Evolutionary conservation across 2,329 filamentous ascomycete species (phyloP).

Genomic region (Zasmidium cellare): DNA sequence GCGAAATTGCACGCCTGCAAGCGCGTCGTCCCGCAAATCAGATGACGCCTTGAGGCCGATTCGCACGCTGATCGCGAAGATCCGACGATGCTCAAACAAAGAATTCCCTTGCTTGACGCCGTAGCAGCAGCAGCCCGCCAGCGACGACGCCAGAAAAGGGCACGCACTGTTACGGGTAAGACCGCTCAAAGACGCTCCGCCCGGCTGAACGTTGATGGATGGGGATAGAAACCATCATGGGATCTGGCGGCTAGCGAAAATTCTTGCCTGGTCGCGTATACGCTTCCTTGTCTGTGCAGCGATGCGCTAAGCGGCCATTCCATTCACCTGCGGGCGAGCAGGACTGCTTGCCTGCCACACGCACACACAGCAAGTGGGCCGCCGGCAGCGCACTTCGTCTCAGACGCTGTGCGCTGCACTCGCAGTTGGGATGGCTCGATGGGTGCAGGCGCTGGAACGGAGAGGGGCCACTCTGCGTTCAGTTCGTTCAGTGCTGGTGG

Average conservation of each 20-base stretch:
- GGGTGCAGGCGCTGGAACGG: not conserved
- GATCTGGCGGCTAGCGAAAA: constrained; percentile 1
- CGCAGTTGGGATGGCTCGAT: no score
- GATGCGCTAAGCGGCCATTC: not conserved
- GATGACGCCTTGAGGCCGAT: not conserved
- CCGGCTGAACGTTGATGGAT: not conserved
- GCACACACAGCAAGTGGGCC: not conserved
- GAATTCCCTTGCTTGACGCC: not conserved
- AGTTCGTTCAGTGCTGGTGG: not conserved
- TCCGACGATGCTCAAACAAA: constrained; percentile 1
- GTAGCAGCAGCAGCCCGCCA: no score
- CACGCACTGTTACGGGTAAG: not conserved
- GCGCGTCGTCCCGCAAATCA: not conserved
- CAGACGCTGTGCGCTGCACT: not conserved
- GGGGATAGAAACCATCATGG: not conserved
- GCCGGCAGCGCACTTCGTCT: not conserved
- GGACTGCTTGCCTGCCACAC: not conserved
- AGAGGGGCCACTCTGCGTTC: no score
- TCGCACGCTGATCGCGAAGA: constrained; percentile 6
- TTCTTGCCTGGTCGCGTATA: not conserved
- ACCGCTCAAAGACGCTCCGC: not conserved
- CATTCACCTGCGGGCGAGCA: not conserved
- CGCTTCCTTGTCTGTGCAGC: not conserved
- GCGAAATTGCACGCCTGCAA: not conserved
- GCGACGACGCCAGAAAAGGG: not conserved